Evolutionary conservation across 768 basidiomycete species (phyloP).

Genomic region (Hydnum rufescens): DNA sequence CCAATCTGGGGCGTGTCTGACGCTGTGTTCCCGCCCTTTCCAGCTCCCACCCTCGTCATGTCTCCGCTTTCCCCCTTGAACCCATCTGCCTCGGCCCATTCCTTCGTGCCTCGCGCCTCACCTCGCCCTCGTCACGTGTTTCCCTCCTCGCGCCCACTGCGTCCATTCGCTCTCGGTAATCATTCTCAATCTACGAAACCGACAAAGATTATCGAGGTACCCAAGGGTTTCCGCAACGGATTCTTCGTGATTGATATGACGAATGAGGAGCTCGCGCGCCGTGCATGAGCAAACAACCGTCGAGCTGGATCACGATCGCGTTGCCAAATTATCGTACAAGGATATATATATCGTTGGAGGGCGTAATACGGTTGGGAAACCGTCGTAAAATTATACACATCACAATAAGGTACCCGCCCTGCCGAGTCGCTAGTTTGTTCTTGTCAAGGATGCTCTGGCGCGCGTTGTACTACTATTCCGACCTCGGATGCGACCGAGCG

Average conservation of each 20-base stretch:
- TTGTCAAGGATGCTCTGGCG: too few species aligned
- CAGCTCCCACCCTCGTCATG: neutral
- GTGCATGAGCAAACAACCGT: neutral
- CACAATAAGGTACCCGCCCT: too few species aligned
- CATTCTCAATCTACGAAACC: neutral
- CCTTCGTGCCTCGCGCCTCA: slow-evolving; percentile 21
- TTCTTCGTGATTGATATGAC: slow-evolving; percentile 60
- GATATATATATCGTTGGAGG: too few species aligned
- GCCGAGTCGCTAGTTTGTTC: too few species aligned
- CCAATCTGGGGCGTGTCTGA: neutral
- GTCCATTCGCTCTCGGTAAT: slow-evolving; percentile 41
- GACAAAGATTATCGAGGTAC: slow-evolving; percentile 58
- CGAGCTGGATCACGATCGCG: too few species aligned
- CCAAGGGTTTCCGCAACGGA: slow-evolving; percentile 35
- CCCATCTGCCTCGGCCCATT: slow-evolving; percentile 13
- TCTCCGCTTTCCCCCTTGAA: slow-evolving; percentile 9
- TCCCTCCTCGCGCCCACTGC: slow-evolving; percentile 50
- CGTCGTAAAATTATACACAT: too few species aligned
- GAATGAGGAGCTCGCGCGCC: slow-evolving; percentile 43
- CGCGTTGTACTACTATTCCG: too few species aligned
- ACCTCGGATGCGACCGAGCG: too few species aligned
- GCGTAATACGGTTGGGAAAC: too few species aligned
- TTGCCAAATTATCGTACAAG: too few species aligned
- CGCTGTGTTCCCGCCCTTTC: neutral
- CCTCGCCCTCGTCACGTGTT: slow-evolving; percentile 29